Base-by-base conservation (phyloP, 2,329 filamentous ascomycete genomes). In the Pochonia chlamydosporia region DNA sequence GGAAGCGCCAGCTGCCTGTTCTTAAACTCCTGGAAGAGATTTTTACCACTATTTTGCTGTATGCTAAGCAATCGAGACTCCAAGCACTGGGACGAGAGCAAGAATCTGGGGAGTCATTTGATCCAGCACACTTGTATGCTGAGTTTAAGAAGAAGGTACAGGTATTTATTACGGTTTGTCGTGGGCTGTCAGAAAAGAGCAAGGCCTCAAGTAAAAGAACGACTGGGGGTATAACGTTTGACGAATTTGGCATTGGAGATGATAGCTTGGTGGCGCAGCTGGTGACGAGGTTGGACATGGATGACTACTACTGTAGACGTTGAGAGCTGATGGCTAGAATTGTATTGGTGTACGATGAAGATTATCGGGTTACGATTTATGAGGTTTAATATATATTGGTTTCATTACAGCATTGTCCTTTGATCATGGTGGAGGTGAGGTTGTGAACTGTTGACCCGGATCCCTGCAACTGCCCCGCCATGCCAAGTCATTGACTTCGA, bases 1-100 rank as follows among this genome's bases (percentile, higher is more conserved):
- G 86, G 49, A 87, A 86, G 57, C 75, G 86, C 30, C 89, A 95
- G 62, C 74, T 81, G 49, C 84, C 87, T 1, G 79, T 90, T 0
- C 72, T 90, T 52, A 78, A 77, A 33, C 68, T 95, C 0, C 68
- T 96, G 0, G 86, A 95, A 51, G 84, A 87, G 16, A 86, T 92
- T 2, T 92, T 95, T 53, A 71, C 73, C 1, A 65, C 80, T 0
- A 77, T 95, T n/a, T 69, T 96, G 10, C 70, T 74, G 11, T 93
- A 93, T 59, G 81, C 84, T n/a, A 77, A 75, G 55, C 59, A 65
- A 31, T 63, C 67, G 16, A 66, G 71, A 54, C 56, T 68, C n/a
- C 67, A 57, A 37, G 67, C 52, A 63, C 64, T 14, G 52, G 69
- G 63, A 24, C 50, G 56, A 20, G 54, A 54, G 31, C 51, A 50